Evolutionary conservation across 768 basidiomycete genomes (phyloP).

Genomic region (Suillus paluster): DNA sequence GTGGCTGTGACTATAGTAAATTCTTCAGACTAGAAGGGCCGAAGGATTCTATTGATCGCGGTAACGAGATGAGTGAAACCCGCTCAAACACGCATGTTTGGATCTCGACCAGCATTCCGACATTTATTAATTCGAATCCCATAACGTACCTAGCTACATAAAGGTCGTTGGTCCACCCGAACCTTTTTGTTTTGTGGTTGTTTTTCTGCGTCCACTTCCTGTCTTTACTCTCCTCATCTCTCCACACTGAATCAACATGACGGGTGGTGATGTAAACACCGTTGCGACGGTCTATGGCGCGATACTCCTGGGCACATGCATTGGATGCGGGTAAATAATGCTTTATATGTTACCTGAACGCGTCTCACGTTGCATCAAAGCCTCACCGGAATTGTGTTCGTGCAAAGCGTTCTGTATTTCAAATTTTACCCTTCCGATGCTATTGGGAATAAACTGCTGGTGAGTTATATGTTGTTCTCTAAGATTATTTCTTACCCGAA

Average conservation of each 20-base stretch:
- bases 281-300: slow-evolving; percentile 36
- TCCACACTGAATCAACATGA: slow-evolving; percentile 13
- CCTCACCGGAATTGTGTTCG: slow-evolving; percentile 36
- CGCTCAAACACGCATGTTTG: neutral
- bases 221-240: slow-evolving; percentile 25
- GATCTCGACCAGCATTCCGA: slow-evolving; percentile 17
- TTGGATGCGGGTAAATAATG: slow-evolving; percentile 29
- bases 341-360: neutral
- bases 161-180: slow-evolving; percentile 18
- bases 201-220: slow-evolving; percentile 32
- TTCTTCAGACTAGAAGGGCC: slow-evolving; percentile 2
- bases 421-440: slow-evolving; percentile 36
- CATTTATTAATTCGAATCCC: slow-evolving; percentile 34
- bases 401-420: slow-evolving; percentile 34
- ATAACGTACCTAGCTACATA: slow-evolving; percentile 35
- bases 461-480: slow-evolving; percentile 3
- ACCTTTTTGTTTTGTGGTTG: neutral
- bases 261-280: slow-evolving; percentile 37
- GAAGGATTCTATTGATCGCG: neutral
- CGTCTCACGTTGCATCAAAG: slow-evolving; percentile 19
- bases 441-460: slow-evolving; percentile 31
- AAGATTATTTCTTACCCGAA: neutral
- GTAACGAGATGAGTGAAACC: neutral
- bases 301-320: slow-evolving; percentile 36
- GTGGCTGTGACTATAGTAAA: slow-evolving; percentile 2